Percentiles rank a stretch among this genome's conserved stretches.
These are phyloP conservation scores for Limnomonas spitsbergensis DNA, from an alignment of 139 green algal species.

Conservation along the genomic window DNA sequence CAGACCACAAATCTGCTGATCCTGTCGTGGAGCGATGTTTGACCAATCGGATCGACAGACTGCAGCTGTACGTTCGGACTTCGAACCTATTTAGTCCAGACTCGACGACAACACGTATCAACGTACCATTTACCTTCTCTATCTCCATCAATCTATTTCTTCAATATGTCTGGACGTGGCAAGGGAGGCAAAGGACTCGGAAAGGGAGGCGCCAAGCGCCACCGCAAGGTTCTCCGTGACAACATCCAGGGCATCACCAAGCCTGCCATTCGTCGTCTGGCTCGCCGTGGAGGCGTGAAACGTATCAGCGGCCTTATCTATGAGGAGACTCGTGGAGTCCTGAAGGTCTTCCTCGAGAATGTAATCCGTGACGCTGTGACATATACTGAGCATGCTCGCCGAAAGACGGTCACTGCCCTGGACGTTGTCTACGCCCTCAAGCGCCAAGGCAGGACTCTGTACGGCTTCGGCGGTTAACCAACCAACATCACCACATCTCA, in stretches of 20 bases:
- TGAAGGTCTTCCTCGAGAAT: conserved; percentile 88
- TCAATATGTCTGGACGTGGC: conserved; percentile 86
- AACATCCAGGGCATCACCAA: conserved; percentile 93
- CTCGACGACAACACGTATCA: too few relatives aligned
- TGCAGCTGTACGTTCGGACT: too few relatives aligned
- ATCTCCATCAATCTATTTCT: too few relatives aligned
- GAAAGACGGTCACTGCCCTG: conserved; percentile 94
- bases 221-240: conserved; percentile 88
- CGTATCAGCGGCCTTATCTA: conserved; percentile 85
- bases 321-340: conserved; percentile 83
- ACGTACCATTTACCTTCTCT: too few relatives aligned
- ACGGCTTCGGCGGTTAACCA: conserved; percentile 95
- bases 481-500: too few relatives aligned
- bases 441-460: conserved; percentile 92
- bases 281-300: conserved; percentile 80
- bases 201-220: conserved; percentile 87
- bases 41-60: too few relatives aligned
- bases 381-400: conserved; percentile 93
- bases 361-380: conserved; percentile 89
- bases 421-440: conserved; percentile 95
- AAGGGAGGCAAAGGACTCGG: conserved; percentile 91
- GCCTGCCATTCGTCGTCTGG: conserved; percentile 82
- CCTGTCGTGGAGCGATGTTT: too few relatives aligned
- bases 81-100: too few relatives aligned
- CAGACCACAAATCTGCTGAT: too few relatives aligned